These are phyloP conservation scores for Phanerochaete sordida DNA, from an alignment of 768 basidiomycete species.

Conservation along the genomic window DNA sequence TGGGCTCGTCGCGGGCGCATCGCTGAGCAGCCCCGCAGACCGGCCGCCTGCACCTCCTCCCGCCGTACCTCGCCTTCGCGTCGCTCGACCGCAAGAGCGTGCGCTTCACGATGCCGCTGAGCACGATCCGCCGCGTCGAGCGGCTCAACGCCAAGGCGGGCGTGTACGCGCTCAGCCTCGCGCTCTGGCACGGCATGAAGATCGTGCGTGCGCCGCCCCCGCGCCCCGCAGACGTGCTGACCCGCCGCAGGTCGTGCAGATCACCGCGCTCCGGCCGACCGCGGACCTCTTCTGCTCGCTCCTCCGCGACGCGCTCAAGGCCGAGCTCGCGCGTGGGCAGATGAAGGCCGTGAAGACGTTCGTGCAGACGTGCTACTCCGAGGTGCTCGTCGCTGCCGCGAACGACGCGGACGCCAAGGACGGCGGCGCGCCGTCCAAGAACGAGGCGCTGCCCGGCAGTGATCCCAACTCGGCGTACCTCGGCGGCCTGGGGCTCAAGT, in stretches of 20 bases:
- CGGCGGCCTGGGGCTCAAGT: conserved; percentile 76
- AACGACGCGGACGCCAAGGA: conserved; percentile 65
- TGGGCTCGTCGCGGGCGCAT: background rate
- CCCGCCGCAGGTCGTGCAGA: conserved; percentile 69
- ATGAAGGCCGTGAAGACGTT: conserved; percentile 94
- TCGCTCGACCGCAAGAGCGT: conserved; percentile 93
- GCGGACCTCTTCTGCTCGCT: conserved; percentile 91
- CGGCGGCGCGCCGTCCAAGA: conserved; percentile 51
- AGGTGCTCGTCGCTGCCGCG: conserved; percentile 58
- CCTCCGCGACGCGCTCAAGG: conserved; percentile 84
- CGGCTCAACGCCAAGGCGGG: conserved; percentile 90
- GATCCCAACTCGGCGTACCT: conserved; percentile 57
- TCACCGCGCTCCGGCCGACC: conserved; percentile 89
- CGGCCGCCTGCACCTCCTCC: conserved; percentile 84
- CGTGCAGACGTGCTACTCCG: conserved; percentile 91
- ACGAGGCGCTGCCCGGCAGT: conserved; percentile 22
- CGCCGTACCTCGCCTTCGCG: conserved; percentile 87
- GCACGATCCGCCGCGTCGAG: conserved; percentile 91
- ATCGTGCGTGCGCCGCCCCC: conserved; percentile 53
- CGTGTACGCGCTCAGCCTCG: conserved; percentile 91
- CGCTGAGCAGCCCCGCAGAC: conserved; percentile 46
- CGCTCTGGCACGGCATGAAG: conserved; percentile 93
- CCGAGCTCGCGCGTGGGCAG: conserved; percentile 82
- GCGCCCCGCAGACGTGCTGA: background rate
- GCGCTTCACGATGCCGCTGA: conserved; percentile 86